Evolutionary conservation across 2,329 filamentous ascomycete genomes (phyloP).

Genomic region (Aureobasidium mangrovei): DNA sequence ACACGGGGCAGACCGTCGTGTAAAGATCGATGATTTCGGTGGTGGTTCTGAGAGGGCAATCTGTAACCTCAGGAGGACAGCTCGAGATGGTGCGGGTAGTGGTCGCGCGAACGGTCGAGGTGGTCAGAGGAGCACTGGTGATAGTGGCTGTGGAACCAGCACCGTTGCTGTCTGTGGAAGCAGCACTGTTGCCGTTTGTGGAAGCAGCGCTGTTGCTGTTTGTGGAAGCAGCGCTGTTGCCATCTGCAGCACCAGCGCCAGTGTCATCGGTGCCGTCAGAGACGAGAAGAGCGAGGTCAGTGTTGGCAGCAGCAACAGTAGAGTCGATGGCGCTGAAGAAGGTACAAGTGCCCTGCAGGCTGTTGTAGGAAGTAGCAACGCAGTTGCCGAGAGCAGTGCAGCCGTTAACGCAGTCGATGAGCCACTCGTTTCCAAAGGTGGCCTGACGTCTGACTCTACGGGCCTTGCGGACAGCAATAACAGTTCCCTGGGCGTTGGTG

Average conservation of each 20-base stretch:
- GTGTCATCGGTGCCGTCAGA: background rate
- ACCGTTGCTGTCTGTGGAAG: background rate
- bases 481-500: background rate
- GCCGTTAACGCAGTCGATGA: slow-evolving; percentile 7
- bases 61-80: slow-evolving; percentile 7
- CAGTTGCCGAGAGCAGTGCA: background rate
- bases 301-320: background rate
- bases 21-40: slow-evolving; percentile 11
- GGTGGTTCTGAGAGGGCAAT: slow-evolving; percentile 6
- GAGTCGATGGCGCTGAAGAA: slow-evolving; percentile 5
- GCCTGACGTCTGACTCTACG: slow-evolving; percentile 7
- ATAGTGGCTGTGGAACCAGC: background rate
- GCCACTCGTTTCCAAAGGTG: slow-evolving; percentile 5
- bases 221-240: background rate
- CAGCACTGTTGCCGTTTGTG: background rate
- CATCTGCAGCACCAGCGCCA: background rate
- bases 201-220: background rate
- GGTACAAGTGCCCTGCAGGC: background rate
- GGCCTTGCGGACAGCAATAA: slow-evolving; percentile 7
- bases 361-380: slow-evolving; percentile 6
- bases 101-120: slow-evolving; percentile 12
- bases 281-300: slow-evolving; percentile 6
- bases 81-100: background rate
- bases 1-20: slow-evolving; percentile 13
- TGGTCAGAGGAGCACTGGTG: slow-evolving; percentile 9